These are phyloP conservation scores for Penstemon barbatus DNA, from an alignment of 257 asterid genomes.

Conservation along the genomic window DNA sequence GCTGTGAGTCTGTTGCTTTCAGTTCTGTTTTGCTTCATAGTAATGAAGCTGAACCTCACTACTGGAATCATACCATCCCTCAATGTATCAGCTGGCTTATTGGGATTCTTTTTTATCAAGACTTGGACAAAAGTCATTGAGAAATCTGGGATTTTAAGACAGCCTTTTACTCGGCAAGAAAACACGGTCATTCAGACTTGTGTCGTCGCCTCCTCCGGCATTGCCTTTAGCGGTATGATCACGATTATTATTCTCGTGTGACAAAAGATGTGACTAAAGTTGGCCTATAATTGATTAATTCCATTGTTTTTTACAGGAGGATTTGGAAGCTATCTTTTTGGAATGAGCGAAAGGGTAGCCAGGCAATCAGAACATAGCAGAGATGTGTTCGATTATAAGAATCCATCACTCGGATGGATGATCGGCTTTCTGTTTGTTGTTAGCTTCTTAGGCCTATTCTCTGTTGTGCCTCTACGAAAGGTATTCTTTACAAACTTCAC, in stretches of 20 bases:
- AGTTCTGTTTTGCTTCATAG: conserved; percentile 52
- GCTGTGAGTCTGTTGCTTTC: conserved; percentile 55
- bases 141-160: conserved; percentile 47
- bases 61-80: conserved; percentile 70
- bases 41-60: conserved; percentile 63
- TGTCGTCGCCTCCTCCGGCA: conserved; percentile 76
- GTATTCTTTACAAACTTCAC: conserved; percentile 26
- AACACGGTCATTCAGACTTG: conserved; percentile 79
- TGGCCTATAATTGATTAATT: background rate
- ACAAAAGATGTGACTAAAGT: background rate
- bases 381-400: conserved; percentile 34
- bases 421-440: conserved; percentile 60
- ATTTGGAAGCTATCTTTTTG: conserved; percentile 66
- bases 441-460: conserved; percentile 65
- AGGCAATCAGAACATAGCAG: conserved; percentile 43
- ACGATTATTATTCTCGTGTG: background rate
- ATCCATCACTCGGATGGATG: conserved; percentile 63
- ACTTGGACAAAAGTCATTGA: conserved; percentile 53
- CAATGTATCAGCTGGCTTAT: conserved; percentile 66
- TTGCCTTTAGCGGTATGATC: conserved; percentile 61
- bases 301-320: conserved; percentile 49
- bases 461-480: conserved; percentile 70
- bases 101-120: conserved; percentile 68
- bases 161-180: conserved; percentile 72
- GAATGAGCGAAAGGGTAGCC: conserved; percentile 55